Evolutionary conservation across 2,329 filamentous ascomycete genomes (phyloP), one percentile per base, ranked within the genome.

Genomic region (Seiridium cupressi): DNA sequence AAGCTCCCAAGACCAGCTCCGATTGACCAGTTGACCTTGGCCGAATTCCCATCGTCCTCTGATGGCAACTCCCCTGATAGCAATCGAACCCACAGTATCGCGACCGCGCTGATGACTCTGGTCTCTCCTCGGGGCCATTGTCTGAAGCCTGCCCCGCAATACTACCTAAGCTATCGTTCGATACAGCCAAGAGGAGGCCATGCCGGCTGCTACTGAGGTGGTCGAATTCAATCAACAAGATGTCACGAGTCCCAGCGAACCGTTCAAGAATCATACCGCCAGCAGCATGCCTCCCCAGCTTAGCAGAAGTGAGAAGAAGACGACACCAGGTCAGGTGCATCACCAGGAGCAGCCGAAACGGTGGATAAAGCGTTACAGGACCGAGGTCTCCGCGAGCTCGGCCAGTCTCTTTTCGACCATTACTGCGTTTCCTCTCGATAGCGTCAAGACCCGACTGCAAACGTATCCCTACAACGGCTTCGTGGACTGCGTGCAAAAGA

Each of bases 401-500:
- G 90, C 89, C 71, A 93, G 89, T 74, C 82, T 93, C 65, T 81
- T 94, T 60, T 92, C 90, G 44, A 95, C 91, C 47, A 83, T 92
- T 70, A 82, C 84, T 65, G 89, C 91, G n/a, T 96, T 94, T 72
- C 92, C 92, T 31, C 85, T 96, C 66, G 92, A 96, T 74, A 94
- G 92, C 69, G 89, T 94, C 73, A 96, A 96, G 81, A 93, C 90
- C 59, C 90, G 92, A 70, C 92, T 95, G 87, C 92, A 96, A 79
- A 91, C 90, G 65, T 94, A 95, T 76, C 87, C 89, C 64, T 93
- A 90, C 76, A 82, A 84, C 65, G 91, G 84, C 66, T 92, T 91
- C 74, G 75, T 84, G 70, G 88, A 92, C 73, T 93, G 91, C 72
- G 85, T 93, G 56, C 83, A 81, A 63, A 84, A 90, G 66, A 94